These are phyloP conservation scores for Candida awuae DNA, from an alignment of 805 yeast species.

Conservation along the genomic window DNA sequence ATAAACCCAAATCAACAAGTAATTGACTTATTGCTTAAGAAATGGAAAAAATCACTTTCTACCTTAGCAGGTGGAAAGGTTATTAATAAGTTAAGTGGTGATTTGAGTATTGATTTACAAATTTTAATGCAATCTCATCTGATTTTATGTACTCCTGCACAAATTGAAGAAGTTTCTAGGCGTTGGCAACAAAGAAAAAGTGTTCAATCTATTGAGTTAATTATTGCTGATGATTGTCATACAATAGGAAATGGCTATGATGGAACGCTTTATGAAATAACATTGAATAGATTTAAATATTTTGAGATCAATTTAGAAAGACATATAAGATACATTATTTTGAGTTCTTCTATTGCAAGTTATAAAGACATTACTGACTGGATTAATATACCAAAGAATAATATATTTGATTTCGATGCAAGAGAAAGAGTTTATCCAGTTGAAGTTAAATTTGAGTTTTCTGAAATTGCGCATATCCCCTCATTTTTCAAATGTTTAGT, in stretches of 20 bases:
- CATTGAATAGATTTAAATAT: constrained; percentile 63
- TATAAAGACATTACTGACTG: constrained; percentile 78
- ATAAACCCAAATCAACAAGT: constrained; percentile 55
- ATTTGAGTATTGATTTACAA: constrained; percentile 44
- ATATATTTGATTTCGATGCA: constrained; percentile 65
- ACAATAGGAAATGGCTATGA: constrained; percentile 44
- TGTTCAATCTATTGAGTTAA: constrained; percentile 56
- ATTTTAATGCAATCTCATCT: constrained; percentile 55
- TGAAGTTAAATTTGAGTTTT: constrained; percentile 48
- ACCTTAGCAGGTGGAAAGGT: constrained; percentile 48
- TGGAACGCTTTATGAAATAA: constrained; percentile 63
- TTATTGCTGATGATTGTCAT: constrained; percentile 72
- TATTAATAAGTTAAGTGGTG: constrained; percentile 53
- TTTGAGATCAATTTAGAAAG: constrained; percentile 59
- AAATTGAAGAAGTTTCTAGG: constrained; percentile 65
- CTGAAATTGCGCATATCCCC: constrained; percentile 40
- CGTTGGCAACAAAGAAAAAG: constrained; percentile 77
- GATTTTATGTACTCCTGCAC: constrained; percentile 69
- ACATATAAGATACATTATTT: constrained; percentile 54
- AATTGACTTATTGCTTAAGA: constrained; percentile 37
- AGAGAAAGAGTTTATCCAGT: constrained; percentile 48
- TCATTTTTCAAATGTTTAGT: constrained; percentile 46
- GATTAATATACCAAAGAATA: constrained; percentile 61
- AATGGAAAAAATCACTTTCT: constrained; percentile 48
- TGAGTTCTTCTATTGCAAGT: constrained; percentile 63